phyloP scores from a whole-genome alignment of 1,284 basidiomycete species.

The Heliocybe sulcata region DNA sequence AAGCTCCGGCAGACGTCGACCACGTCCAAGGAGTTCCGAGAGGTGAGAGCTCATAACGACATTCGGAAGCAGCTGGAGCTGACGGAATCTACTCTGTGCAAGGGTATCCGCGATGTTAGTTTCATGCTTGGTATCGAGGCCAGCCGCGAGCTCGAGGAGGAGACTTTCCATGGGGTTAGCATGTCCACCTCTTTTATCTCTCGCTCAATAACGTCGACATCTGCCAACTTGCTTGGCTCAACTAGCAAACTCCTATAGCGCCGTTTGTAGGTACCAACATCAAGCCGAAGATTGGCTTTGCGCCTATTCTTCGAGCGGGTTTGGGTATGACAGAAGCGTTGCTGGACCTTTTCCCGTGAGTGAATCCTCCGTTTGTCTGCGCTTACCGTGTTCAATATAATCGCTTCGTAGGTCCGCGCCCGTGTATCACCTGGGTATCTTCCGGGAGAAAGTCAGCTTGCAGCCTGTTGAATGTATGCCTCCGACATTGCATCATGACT shows the following conservation, averaged over 20 bases:
- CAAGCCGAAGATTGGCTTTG: slow-evolving; percentile 75
- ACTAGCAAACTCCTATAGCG: slow-evolving; percentile 58
- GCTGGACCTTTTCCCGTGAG: slow-evolving; percentile 74
- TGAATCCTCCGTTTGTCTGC: slow-evolving; percentile 14
- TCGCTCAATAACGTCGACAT: neutral
- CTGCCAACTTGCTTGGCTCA: neutral
- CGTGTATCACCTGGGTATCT: slow-evolving; percentile 88
- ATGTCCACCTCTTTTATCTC: slow-evolving; percentile 1
- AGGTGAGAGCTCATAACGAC: slow-evolving; percentile 34
- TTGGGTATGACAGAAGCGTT: slow-evolving; percentile 91
- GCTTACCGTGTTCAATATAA: neutral
- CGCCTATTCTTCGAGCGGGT: slow-evolving; percentile 89
- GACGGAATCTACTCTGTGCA: slow-evolving; percentile 2
- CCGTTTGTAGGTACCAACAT: slow-evolving; percentile 60
- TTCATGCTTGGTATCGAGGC: slow-evolving; percentile 73
- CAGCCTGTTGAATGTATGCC: slow-evolving; percentile 87
- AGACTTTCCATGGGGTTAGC: slow-evolving; percentile 54
- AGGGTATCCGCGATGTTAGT: slow-evolving; percentile 67
- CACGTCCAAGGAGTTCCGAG: slow-evolving; percentile 69
- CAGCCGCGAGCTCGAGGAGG: slow-evolving; percentile 53
- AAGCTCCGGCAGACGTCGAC: slow-evolving; percentile 61
- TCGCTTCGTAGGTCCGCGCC: slow-evolving; percentile 50
- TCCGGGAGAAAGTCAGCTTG: slow-evolving; percentile 83
- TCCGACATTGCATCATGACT: slow-evolving; percentile 7
- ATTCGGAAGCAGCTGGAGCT: neutral